Conservation (phyloP, 805 yeast genomes). For the Myxozyma lipomycoides region DNA sequence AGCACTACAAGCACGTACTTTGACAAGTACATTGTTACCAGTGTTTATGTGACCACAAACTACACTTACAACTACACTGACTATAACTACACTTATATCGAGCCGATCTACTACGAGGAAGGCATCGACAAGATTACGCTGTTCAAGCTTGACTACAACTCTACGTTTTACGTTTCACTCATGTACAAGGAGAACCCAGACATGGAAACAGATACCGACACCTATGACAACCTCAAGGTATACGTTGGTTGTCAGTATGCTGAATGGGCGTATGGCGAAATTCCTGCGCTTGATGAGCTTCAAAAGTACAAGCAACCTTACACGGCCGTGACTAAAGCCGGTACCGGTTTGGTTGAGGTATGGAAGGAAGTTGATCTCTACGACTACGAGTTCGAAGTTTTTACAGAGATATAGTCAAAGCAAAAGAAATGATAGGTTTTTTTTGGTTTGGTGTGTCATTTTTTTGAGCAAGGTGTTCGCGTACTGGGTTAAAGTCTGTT, state of each 20-base stretch:
- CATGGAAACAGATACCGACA: slow-evolving; percentile 26
- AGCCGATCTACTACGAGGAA: slow-evolving; percentile 18
- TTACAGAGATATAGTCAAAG: not conserved
- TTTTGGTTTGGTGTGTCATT: too few species aligned
- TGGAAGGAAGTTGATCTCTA: slow-evolving; percentile 47
- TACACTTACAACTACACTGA: slow-evolving; percentile 3
- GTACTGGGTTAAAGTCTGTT: too few species aligned
- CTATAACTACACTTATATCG: slow-evolving; percentile 5
- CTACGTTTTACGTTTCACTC: slow-evolving; percentile 24
- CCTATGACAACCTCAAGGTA: slow-evolving; percentile 47
- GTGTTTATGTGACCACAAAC: slow-evolving; percentile 23
- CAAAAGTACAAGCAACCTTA: slow-evolving; percentile 62
- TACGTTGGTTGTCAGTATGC: slow-evolving; percentile 72
- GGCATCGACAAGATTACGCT: slow-evolving; percentile 25
- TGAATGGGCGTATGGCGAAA: slow-evolving; percentile 55
- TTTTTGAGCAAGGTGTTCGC: too few species aligned
- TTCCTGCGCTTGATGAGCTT: slow-evolving; percentile 73
- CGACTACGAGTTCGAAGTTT: slow-evolving; percentile 7
- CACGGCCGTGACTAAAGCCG: slow-evolving; percentile 58
- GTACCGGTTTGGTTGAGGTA: slow-evolving; percentile 64
- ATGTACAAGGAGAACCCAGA: slow-evolving; percentile 32
- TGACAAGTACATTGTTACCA: slow-evolving; percentile 22
- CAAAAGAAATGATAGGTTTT: not conserved
- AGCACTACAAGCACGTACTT: slow-evolving; percentile 1
- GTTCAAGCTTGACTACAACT: slow-evolving; percentile 23